These are phyloP conservation scores for Lojkania enalia DNA, from an alignment of 2,329 filamentous ascomycete genomes.

Conservation along the genomic window DNA sequence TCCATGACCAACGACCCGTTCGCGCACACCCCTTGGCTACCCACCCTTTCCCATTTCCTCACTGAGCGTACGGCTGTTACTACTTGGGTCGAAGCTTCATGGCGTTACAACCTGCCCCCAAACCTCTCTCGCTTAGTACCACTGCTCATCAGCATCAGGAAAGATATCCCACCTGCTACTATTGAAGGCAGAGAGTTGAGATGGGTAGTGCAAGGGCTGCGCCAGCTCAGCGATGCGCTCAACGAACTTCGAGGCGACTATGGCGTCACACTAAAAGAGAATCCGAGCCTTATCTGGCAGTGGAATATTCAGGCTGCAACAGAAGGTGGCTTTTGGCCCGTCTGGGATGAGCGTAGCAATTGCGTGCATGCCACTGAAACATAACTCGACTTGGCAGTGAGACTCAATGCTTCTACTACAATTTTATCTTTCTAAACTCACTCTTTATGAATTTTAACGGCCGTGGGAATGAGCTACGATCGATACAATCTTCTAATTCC, in stretches of 20 bases:
- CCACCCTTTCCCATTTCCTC: constrained; percentile 29
- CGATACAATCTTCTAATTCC: too few species aligned
- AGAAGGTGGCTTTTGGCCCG: constrained; percentile 10
- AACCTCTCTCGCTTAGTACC: constrained; percentile 35
- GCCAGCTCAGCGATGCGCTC: constrained; percentile 28
- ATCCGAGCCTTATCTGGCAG: constrained; percentile 37
- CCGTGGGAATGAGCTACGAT: too few species aligned
- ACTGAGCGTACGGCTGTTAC: constrained; percentile 30
- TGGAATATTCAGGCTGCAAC: constrained; percentile 16
- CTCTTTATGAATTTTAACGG: too few species aligned
- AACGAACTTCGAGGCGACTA: constrained; percentile 27
- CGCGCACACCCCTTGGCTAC: constrained; percentile 24
- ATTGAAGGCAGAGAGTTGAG: constrained; percentile 30
- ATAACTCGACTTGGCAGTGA: too few species aligned
- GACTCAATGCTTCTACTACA: too few species aligned
- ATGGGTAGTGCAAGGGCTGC: constrained; percentile 25
- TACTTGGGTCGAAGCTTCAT: constrained; percentile 39
- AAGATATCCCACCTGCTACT: constrained; percentile 25
- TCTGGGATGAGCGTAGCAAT: constrained; percentile 11
- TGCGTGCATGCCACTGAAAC: constrained; percentile 1
- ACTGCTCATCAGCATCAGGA: constrained; percentile 23
- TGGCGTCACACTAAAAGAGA: constrained; percentile 23
- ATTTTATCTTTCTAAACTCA: too few species aligned
- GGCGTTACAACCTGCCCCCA: constrained; percentile 33
- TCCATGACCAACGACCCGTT: constrained; percentile 3